Percentiles rank a stretch among this genome's conserved stretches.
phyloP scores from a whole-genome alignment of 345 rosid genomes.

The Citrus maxima region DNA sequence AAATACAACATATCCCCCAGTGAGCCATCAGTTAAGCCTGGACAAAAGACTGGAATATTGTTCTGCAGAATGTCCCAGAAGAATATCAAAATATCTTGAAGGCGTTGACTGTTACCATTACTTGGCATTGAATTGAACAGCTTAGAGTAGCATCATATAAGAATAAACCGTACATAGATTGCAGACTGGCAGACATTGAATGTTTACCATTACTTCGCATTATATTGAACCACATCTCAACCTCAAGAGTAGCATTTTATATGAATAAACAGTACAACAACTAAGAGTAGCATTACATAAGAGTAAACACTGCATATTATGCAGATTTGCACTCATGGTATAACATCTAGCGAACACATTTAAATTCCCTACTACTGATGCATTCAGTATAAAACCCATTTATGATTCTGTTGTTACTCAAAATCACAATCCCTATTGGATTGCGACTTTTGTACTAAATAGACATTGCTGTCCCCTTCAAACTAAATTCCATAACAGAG shows the following conservation, averaged over 20 bases:
- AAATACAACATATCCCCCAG: slow-evolving; percentile 93
- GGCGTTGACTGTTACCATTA: neutral
- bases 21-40: slow-evolving; percentile 94
- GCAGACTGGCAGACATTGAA: neutral
- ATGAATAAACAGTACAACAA: neutral
- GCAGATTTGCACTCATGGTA: neutral
- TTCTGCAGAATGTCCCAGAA: slow-evolving; percentile 48
- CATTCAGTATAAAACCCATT: neutral
- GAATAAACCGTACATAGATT: neutral
- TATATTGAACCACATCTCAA: too few species aligned
- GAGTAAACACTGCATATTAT: neutral
- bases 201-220: neutral
- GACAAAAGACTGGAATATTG: slow-evolving; percentile 88
- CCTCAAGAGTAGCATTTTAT: too few species aligned
- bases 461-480: neutral
- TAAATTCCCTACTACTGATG: neutral
- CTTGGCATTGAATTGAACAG: neutral
- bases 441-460: neutral
- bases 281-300: neutral
- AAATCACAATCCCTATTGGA: neutral
- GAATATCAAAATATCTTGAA: neutral
- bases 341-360: neutral
- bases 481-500: neutral
- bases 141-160: neutral
- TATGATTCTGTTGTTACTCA: neutral